Base-by-base conservation (phyloP, 2,329 filamentous ascomycete species). In the Aspergillus brasiliensis region DNA sequence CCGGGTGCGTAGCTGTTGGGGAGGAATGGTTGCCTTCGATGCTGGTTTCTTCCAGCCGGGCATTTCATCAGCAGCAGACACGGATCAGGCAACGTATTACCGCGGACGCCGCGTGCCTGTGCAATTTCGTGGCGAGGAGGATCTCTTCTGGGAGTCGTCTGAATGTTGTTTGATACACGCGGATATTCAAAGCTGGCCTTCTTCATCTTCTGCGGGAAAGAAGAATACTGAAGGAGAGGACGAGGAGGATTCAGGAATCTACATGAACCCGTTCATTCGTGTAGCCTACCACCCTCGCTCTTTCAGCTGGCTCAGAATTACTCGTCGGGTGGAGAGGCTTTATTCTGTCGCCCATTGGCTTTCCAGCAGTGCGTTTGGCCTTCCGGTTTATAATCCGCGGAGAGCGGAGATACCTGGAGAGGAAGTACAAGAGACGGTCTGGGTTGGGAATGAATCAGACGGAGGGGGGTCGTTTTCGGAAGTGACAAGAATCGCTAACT, bases 181-280 rank as follows among this genome's bases (percentile, higher is more conserved):
- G 10, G 79, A 81, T 63, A 76, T 81, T 19, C 76, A 80, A 64
- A 73, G 70, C 34, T 62, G 70, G 6, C 71, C 65, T 42, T 60
- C 64, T 5, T 62, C 67, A 3, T 17, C 46, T 13, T 54, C 66
- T 2, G 6, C 13, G 11, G 31, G 2, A 8, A 8, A 6, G 1
- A 6, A 28, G 27, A 28, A 28, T 7, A 8, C 8, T 28, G 27
- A 2, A 28, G 27, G 7, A 28, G 66, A 73, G 37, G 69, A 72
- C 5, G 67, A 71, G 25, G 65, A 66, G 5, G 80, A 84, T 37
- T 81, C 82, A 0, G 86, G 84, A 1, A 86, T 90, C 52, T 91
- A 85, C 69, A 85, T 91, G 80, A 92, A 92, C 69, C 89, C 90
- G 0, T 91, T 85, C 69, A 83, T 92, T 44, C 84, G 89, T 15